Base-by-base conservation (phyloP, 805 yeast species). In the Wickerhamiella spandovensis region DNA sequence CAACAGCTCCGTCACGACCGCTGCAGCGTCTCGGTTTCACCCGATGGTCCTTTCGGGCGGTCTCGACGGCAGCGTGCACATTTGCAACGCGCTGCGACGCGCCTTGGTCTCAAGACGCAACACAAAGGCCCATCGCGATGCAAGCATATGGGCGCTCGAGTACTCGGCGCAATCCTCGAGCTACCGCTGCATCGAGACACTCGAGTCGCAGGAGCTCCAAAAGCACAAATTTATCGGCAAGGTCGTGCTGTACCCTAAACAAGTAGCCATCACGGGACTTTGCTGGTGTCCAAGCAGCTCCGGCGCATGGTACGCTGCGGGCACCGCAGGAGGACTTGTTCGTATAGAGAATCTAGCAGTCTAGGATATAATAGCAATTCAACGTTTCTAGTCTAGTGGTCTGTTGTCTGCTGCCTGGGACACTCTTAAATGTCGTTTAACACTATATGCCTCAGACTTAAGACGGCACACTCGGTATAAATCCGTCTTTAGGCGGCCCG, bases 281-380 rank as follows among this genome's bases (percentile, higher is more conserved):
- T 72, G 73, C 22, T 84, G 90, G 92, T 75, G 74, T 60, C 81
- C 76, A 50, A 71, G 68, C 47, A 45, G 37, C 60, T 65, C 52
- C 53, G 80, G 69, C 52, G 78, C 61, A 37, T 75, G 65, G 76
- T 78, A 68, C 57, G 76, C 79, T 1, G 77, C 77, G 1, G 79
- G 77, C 1, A 65, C 76, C 0, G 68, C 72, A 2, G 60, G 72
- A 1, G 85, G 84, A 0, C 54, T 80, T 17, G 50, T 80, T 2
- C 58, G 81, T 0, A 49, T 78, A 15, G 61, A 59, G 17, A 51
- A 50, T 24, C 51, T 56, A 5, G 47, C 43, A 43, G 32, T 28
- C 32, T 28, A 28, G 32, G 10, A 46, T 50, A 13, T 53, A 25
- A 42, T 37, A 12, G 23, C 3, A 15, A 44, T 25, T 46, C 25